Evolutionary conservation across 768 basidiomycete species (phyloP), one percentile per base, ranked within the genome.

Genomic region (Kondoa subrosea): DNA sequence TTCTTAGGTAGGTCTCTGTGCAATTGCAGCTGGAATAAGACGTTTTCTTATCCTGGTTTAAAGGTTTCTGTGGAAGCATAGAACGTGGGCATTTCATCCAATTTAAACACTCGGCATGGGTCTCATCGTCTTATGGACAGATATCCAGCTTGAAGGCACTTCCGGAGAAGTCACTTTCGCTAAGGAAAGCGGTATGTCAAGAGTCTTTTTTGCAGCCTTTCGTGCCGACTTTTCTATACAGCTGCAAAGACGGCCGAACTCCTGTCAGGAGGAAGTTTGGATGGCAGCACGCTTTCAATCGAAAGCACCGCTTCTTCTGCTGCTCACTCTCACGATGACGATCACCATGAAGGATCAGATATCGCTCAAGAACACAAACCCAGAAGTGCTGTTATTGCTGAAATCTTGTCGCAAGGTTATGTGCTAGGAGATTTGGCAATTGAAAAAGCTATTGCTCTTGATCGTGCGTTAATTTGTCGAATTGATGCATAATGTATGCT

Each of bases 401-500:
- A 96, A 77, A 90, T 92, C 77, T 83, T 99, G 58, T 90, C 93
- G 1, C 85, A 83, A 74, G 95, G 93, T 1, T 96, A 97, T 78
- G 74, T 74, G 64, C 82, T 97, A 30, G 84, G 85, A 21, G 92
- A 97, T 75, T 75, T 80, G 61, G 82, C 91, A 72, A 80, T 97
- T 59, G 81, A 87, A 72, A 75, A 76, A 66, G 79, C 79, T 17
- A 80, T 80, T 69, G 78, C 77, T 65, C 73, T 78, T 68, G 78
- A 80, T 74, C 73, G 78, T 80, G 66, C 67, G 78, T 74, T 14
- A 12, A 32, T 30, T 2, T 32, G 16, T 25, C 1, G 21, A 16
- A 57, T 34, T 34, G 27, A 12, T 4, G 25, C 4, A 58, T 21
- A 31, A 56, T n/a, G 17, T 82, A 82, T 62, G 87, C 89, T 60